These are phyloP conservation scores for Chrysanthemum seticuspe DNA, from an alignment of 129 eudicot genomes.

Conservation along the genomic window DNA sequence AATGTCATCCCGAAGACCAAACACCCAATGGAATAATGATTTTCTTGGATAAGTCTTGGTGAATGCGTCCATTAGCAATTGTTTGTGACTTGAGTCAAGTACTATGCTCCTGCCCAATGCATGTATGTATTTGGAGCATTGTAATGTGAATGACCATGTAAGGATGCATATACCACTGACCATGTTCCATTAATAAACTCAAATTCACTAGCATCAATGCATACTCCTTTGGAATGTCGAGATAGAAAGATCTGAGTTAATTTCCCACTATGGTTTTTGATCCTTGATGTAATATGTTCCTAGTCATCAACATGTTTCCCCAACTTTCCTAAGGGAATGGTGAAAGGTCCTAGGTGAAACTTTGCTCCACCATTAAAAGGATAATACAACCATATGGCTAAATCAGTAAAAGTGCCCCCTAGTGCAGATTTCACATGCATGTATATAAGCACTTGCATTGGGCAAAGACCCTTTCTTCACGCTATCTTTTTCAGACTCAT, in stretches of 20 bases:
- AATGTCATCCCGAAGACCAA: conserved; percentile 28
- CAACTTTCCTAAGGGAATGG: conserved; percentile 25
- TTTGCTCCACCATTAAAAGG: conserved; percentile 47
- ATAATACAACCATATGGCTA: conserved; percentile 50
- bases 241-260: conserved; percentile 32
- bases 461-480: conserved; percentile 33
- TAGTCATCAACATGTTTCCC: conserved; percentile 54
- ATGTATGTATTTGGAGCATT: not conserved
- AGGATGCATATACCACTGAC: conserved; percentile 38
- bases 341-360: conserved; percentile 34
- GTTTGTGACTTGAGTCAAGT: not conserved
- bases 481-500: conserved; percentile 10
- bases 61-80: not conserved
- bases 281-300: conserved; percentile 46
- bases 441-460: conserved; percentile 22
- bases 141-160: conserved; percentile 41
- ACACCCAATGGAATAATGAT: not conserved
- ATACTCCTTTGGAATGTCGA: conserved; percentile 34
- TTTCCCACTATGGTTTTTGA: conserved; percentile 35
- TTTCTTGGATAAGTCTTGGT: conserved; percentile 2
- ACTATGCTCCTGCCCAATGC: not conserved
- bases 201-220: conserved; percentile 29
- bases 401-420: conserved; percentile 35
- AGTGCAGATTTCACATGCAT: conserved; percentile 34
- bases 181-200: conserved; percentile 23